A percentile compares a stretch with the other conserved stretches of the same genome.
These are phyloP conservation scores for Hyaloraphidium curvatum DNA, from an alignment of 192 early-diverging fungal genomes.

Conservation along the genomic window DNA sequence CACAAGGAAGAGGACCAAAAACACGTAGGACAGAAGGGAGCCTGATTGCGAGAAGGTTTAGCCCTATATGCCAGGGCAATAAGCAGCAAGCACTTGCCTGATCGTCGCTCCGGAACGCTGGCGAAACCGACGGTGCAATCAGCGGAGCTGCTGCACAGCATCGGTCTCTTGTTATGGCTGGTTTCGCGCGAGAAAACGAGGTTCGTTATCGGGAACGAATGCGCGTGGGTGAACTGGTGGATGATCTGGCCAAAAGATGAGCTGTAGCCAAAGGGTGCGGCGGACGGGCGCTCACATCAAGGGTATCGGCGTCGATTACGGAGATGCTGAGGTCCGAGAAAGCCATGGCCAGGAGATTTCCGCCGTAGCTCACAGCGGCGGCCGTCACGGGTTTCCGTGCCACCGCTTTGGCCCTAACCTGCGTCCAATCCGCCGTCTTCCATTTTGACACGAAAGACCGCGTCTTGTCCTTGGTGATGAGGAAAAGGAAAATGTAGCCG, in stretches of 20 bases:
- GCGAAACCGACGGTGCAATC: not conserved
- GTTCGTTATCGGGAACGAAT: not conserved
- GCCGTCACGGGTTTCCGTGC: not conserved
- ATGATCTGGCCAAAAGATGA: not conserved
- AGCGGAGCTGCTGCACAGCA: not conserved
- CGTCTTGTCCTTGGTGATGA: not conserved
- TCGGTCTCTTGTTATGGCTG: too few relatives aligned
- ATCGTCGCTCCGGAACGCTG: not conserved
- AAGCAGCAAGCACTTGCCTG: not conserved
- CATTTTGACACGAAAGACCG: conserved; percentile 1
- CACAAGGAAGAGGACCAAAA: too few relatives aligned
- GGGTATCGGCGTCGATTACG: not conserved
- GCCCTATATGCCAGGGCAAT: too few relatives aligned
- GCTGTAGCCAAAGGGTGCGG: not conserved
- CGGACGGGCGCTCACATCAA: not conserved
- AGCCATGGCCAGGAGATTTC: not conserved
- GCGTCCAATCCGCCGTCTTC: not conserved
- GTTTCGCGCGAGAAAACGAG: not conserved
- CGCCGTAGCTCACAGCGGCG: not conserved
- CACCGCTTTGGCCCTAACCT: not conserved
- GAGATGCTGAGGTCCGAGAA: not conserved
- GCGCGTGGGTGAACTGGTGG: not conserved
- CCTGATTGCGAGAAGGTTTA: not conserved
- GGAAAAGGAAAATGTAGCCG: not conserved
- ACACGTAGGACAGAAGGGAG: not conserved